Evolutionary conservation across 169 alveolate genomes (phyloP).

Genomic region (Plasmodium knowlesi): DNA sequence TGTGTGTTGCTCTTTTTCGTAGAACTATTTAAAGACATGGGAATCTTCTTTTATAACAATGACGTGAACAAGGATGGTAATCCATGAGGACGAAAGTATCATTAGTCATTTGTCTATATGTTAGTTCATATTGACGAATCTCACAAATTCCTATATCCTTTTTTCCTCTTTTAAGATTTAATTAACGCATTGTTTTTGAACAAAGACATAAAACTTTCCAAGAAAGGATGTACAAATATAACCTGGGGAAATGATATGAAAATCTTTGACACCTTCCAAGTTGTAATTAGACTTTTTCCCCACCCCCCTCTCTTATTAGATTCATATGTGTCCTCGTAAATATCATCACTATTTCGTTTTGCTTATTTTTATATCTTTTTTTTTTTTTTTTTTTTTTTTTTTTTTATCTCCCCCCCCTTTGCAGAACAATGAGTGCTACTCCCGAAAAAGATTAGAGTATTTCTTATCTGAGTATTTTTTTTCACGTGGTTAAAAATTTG

Average conservation of each 20-base stretch:
- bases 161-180: constrained; percentile 51
- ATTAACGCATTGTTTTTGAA: constrained; percentile 37
- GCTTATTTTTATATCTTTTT: neutral
- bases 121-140: neutral
- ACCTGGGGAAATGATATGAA: constrained; percentile 1
- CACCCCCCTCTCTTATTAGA: neutral
- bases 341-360: neutral
- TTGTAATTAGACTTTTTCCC: constrained; percentile 27
- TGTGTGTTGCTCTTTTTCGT: neutral
- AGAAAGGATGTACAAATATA: constrained; percentile 39
- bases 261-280: constrained; percentile 28
- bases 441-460: constrained; percentile 66
- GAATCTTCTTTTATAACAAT: constrained; percentile 35
- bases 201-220: constrained; percentile 41
- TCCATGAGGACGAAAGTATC: neutral
- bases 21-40: constrained; percentile 57
- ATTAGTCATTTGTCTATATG: neutral
- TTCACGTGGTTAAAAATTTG: neutral
- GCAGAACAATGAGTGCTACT: constrained; percentile 61
- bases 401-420: constrained; percentile 9
- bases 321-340: neutral
- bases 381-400: constrained; percentile 16
- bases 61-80: constrained; percentile 62
- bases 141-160: neutral
- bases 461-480: constrained; percentile 39